These are phyloP conservation scores for Thalassiosira gravida DNA, from an alignment of 352 stramenopile genomes.

Conservation along the genomic window DNA sequence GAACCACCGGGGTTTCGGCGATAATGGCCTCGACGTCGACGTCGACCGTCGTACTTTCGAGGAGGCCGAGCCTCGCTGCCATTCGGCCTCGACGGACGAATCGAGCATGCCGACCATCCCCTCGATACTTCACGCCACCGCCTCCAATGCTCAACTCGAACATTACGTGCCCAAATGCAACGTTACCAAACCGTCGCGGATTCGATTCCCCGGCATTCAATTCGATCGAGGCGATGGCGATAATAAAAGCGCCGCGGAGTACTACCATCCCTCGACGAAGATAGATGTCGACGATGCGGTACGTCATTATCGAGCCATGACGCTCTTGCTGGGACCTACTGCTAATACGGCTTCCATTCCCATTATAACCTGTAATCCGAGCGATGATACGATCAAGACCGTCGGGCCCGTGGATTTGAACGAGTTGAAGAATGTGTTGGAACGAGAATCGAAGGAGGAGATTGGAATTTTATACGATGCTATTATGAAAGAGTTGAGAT, in stretches of 20 bases:
- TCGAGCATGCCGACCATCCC: constrained; percentile 16
- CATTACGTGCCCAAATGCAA: constrained; percentile 3
- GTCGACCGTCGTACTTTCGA: no score
- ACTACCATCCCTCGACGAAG: constrained; percentile 1
- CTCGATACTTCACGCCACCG: constrained; percentile 1
- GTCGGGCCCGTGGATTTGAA: neutral
- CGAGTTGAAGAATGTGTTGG: neutral
- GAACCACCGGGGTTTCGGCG: no score
- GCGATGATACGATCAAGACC: neutral
- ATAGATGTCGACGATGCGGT: constrained; percentile 19
- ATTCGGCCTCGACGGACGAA: no score
- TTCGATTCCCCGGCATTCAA: no score
- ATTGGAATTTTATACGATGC: constrained; percentile 10
- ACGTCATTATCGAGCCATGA: neutral
- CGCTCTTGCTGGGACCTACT: neutral
- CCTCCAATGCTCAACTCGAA: constrained; percentile 1
- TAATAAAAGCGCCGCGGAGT: neutral
- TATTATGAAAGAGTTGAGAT: constrained; percentile 4
- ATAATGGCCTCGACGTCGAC: no score
- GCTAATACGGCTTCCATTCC: neutral
- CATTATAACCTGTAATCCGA: neutral
- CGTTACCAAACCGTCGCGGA: neutral
- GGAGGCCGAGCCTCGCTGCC: no score
- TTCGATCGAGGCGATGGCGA: neutral
- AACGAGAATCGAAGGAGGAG: constrained; percentile 8